These are phyloP conservation scores for Psidium guajava DNA, from an alignment of 345 rosid species.

Conservation along the genomic window DNA sequence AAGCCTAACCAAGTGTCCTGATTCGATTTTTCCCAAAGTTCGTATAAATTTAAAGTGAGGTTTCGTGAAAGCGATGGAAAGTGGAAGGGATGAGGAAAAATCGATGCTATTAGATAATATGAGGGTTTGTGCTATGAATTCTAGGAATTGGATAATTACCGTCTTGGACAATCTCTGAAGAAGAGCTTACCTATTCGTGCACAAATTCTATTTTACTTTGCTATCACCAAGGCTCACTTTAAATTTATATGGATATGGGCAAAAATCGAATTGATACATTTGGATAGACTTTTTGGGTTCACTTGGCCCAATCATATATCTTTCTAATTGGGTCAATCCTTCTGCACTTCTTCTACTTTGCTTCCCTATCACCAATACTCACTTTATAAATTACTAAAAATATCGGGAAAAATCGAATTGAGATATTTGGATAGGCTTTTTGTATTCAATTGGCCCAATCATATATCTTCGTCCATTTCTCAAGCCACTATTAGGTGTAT, in stretches of 20 bases:
- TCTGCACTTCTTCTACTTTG: background rate
- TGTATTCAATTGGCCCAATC: background rate
- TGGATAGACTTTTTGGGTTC: no score
- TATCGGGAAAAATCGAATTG: rapidly evolving
- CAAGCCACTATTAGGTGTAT: background rate
- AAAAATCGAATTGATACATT: no score
- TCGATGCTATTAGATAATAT: background rate
- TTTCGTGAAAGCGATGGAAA: rapidly evolving
- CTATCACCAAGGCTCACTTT: rapidly evolving
- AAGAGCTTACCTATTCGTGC: rapidly evolving
- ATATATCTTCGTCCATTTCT: background rate
- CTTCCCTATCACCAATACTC: rapidly evolving
- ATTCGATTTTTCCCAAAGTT: background rate
- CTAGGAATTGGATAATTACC: rapidly evolving
- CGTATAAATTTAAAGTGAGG: background rate
- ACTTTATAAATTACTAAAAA: rapidly evolving
- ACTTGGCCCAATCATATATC: no score
- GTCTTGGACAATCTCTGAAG: background rate
- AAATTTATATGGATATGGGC: no score
- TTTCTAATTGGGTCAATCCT: no score
- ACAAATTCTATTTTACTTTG: background rate
- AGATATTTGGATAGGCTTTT: background rate
- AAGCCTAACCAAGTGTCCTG: background rate
- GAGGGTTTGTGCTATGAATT: rapidly evolving
- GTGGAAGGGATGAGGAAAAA: background rate